A percentile compares a stretch with the other conserved stretches of the same genome.
Evolutionary conservation across 768 basidiomycete species (phyloP).

Genomic region (Leccinellum albellum): DNA sequence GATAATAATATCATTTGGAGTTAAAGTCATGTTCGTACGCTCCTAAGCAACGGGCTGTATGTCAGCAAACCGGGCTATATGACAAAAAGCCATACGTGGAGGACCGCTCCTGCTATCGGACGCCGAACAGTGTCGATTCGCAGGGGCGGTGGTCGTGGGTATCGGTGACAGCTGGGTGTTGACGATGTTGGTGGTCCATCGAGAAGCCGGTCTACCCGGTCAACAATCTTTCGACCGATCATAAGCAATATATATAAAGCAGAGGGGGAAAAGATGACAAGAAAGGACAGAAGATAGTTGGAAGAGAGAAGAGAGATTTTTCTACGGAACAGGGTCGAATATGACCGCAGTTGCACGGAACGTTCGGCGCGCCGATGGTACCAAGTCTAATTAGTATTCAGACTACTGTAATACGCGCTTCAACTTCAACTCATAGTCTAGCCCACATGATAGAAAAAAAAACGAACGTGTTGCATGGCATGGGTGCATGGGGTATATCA

Average conservation of each 20-base stretch:
- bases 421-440: not conserved
- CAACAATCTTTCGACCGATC: conserved; percentile 26
- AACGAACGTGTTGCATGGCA: conserved; percentile 5
- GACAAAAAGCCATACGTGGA: conserved; percentile 11
- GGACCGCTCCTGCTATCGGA: not conserved
- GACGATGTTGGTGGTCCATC: conserved; percentile 5
- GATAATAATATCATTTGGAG: not conserved
- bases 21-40: conserved; percentile 17
- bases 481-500: not conserved
- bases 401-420: not conserved
- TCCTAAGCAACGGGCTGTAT: conserved; percentile 13
- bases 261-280: conserved; percentile 7
- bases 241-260: conserved; percentile 14
- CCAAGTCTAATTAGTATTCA: not conserved
- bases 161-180: not conserved
- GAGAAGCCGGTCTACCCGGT: conserved; percentile 23
- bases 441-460: not conserved
- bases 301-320: not conserved
- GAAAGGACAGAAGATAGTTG: conserved; percentile 21
- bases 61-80: not conserved
- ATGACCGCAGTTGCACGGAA: not conserved
- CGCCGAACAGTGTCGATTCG: conserved; percentile 15
- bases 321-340: not conserved
- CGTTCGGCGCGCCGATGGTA: not conserved
- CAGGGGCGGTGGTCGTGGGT: conserved; percentile 10